phyloP scores from a whole-genome alignment of 352 stramenopile species.

The Phytophthora foliorum region DNA sequence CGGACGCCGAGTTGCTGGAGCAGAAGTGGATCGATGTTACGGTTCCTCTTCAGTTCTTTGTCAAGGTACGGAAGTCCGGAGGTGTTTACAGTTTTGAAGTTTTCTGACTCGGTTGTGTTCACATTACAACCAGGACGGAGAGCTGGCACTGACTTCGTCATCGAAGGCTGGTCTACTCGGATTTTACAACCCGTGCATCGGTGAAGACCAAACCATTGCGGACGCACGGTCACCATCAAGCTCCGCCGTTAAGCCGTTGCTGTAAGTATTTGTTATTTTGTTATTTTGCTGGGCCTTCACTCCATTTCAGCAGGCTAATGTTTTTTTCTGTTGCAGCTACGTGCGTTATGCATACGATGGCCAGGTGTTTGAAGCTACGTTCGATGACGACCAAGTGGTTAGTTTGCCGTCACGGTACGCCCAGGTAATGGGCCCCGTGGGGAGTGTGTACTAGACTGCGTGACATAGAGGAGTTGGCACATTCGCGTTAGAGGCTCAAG shows the following conservation, averaged over 20 bases:
- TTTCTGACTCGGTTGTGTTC: conserved; percentile 18
- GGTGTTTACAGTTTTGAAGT: neutral
- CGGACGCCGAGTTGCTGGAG: conserved; percentile 36
- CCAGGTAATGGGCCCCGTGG: conserved; percentile 71
- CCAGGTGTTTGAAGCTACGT: conserved; percentile 85
- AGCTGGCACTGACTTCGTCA: conserved; percentile 54
- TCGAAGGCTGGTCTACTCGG: conserved; percentile 80
- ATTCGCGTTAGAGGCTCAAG: conserved; percentile 27
- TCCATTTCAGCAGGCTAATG: neutral
- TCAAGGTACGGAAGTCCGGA: conserved; percentile 50
- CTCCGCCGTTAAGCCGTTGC: conserved; percentile 49
- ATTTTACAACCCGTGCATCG: conserved; percentile 87
- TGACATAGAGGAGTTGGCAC: conserved; percentile 23
- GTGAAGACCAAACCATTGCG: conserved; percentile 51
- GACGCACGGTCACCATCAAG: conserved; percentile 30
- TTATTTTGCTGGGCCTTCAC: neutral
- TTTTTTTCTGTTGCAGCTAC: conserved; percentile 52
- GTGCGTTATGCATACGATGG: conserved; percentile 81
- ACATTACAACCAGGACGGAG: conserved; percentile 52
- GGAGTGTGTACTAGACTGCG: conserved; percentile 65
- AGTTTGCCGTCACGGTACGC: conserved; percentile 78
- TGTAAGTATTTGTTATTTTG: conserved; percentile 53
- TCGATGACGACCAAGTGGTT: conserved; percentile 78
- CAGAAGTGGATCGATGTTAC: conserved; percentile 84
- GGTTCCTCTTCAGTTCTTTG: conserved; percentile 84